These are phyloP conservation scores for Phylloporus sp. DNA, from an alignment of 768 basidiomycete species.

Conservation along the genomic window DNA sequence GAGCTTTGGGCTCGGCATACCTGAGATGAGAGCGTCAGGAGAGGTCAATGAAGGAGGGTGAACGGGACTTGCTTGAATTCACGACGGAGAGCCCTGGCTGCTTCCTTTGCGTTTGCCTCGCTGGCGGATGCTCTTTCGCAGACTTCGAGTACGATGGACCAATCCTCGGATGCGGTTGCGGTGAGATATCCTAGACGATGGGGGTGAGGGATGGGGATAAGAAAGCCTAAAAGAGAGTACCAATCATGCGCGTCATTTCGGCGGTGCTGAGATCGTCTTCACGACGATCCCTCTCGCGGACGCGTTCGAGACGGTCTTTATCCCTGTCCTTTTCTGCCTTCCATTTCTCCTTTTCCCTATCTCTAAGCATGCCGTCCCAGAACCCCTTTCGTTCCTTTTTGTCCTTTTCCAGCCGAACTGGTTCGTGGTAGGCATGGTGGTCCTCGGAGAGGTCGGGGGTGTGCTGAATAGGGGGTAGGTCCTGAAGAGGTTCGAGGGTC, in stretches of 20 bases:
- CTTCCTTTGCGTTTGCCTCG: conserved; percentile 77
- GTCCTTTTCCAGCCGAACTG: conserved; percentile 34
- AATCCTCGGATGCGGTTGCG: conserved; percentile 77
- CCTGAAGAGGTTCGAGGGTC: conserved; percentile 54
- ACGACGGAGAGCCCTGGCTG: conserved; percentile 70
- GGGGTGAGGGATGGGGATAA: background rate
- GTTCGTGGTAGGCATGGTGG: conserved; percentile 21
- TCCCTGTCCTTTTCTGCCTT: conserved; percentile 35
- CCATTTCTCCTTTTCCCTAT: conserved; percentile 33
- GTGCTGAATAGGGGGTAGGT: conserved; percentile 10
- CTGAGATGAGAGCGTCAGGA: conserved; percentile 31
- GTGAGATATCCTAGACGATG: conserved; percentile 58
- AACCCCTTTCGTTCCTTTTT: conserved; percentile 53
- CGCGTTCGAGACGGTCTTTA: conserved; percentile 28
- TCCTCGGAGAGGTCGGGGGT: conserved; percentile 30
- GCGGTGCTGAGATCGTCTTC: conserved; percentile 44
- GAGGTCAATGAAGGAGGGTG: conserved; percentile 3
- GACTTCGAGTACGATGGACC: conserved; percentile 76
- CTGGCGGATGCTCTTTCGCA: conserved; percentile 75
- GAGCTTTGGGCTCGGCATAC: conserved; percentile 70
- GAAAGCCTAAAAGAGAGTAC: conserved; percentile 31
- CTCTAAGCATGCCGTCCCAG: conserved; percentile 41
- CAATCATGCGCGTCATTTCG: conserved; percentile 68
- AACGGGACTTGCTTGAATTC: conserved; percentile 69
- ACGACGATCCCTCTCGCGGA: conserved; percentile 25